A percentile compares a stretch with the other conserved stretches of the same genome.
Evolutionary conservation across 345 rosid species (phyloP).

Genomic region (Citrus maxima): DNA sequence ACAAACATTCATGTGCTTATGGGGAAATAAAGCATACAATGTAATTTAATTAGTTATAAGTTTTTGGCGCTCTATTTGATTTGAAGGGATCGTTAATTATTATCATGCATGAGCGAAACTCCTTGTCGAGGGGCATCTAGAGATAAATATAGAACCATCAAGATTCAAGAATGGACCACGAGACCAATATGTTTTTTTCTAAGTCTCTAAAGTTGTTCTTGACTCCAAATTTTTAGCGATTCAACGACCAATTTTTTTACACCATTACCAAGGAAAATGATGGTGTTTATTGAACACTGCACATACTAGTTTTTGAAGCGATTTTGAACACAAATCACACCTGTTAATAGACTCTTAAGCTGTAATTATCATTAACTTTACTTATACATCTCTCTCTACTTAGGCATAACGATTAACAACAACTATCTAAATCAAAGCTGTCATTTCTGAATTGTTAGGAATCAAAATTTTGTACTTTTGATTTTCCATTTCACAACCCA

Average conservation of each 20-base stretch:
- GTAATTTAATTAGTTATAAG: background rate
- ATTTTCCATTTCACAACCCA: slow-evolving; percentile 3
- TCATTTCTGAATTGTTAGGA: slow-evolving; percentile 22
- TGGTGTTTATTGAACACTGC: slow-evolving; percentile 12
- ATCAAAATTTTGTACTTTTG: slow-evolving; percentile 17
- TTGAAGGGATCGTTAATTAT: background rate
- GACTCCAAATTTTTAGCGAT: slow-evolving; percentile 19
- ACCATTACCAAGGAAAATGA: slow-evolving; percentile 35
- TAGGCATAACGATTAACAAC: background rate
- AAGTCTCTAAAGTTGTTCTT: slow-evolving; percentile 19
- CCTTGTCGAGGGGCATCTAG: slow-evolving; percentile 62
- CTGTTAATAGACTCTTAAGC: background rate
- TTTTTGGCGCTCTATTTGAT: slow-evolving; percentile 7
- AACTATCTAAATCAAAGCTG: slow-evolving; percentile 20
- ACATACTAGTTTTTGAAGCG: background rate
- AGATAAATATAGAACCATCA: slow-evolving; percentile 8
- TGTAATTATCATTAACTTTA: background rate
- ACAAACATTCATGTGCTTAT: background rate
- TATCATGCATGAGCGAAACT: background rate
- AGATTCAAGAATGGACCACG: slow-evolving; percentile 13
- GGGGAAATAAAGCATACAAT: background rate
- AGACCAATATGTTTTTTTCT: slow-evolving; percentile 12
- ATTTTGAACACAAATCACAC: background rate
- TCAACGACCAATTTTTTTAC: slow-evolving; percentile 8
- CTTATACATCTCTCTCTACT: slow-evolving; percentile 1